Percentiles rank a stretch among this genome's conserved stretches.
Evolutionary conservation across 352 stramenopile species (phyloP).

Genomic region (Phytopythium cucurbitacearum): DNA sequence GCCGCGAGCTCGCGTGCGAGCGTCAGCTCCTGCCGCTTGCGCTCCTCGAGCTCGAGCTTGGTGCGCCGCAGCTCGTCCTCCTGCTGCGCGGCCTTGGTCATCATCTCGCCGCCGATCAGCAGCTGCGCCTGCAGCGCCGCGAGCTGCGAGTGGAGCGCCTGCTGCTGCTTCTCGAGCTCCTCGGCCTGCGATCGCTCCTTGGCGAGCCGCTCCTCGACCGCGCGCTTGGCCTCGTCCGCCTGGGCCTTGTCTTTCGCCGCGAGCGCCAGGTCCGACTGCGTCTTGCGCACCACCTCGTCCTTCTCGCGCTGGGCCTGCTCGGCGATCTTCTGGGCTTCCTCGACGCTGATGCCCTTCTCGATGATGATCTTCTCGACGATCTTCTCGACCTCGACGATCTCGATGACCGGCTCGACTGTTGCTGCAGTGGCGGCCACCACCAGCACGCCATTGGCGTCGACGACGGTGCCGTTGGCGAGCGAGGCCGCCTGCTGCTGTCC

Average conservation of each 20-base stretch:
- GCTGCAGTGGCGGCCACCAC: constrained; percentile 1
- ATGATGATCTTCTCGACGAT: constrained; percentile 83
- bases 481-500: constrained; percentile 26
- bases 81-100: constrained; percentile 93
- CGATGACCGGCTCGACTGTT: constrained; percentile 2
- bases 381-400: constrained; percentile 76
- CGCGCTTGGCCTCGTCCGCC: constrained; percentile 84
- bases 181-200: constrained; percentile 76
- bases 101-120: constrained; percentile 89
- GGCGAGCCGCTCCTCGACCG: constrained; percentile 84
- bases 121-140: constrained; percentile 90
- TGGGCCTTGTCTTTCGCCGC: constrained; percentile 79
- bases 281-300: constrained; percentile 65
- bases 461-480: background rate
- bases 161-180: constrained; percentile 65
- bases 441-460: background rate
- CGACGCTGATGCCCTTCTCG: constrained; percentile 78
- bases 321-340: constrained; percentile 67
- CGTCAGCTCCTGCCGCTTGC: constrained; percentile 77
- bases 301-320: constrained; percentile 75
- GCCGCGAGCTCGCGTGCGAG: constrained; percentile 92
- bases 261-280: constrained; percentile 60
- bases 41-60: constrained; percentile 91
- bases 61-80: constrained; percentile 92
- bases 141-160: constrained; percentile 84